A percentile compares a stretch with the other conserved stretches of the same genome.
These are phyloP conservation scores for Cyberlindnera petersonii DNA, from an alignment of 805 yeast species.

Conservation along the genomic window DNA sequence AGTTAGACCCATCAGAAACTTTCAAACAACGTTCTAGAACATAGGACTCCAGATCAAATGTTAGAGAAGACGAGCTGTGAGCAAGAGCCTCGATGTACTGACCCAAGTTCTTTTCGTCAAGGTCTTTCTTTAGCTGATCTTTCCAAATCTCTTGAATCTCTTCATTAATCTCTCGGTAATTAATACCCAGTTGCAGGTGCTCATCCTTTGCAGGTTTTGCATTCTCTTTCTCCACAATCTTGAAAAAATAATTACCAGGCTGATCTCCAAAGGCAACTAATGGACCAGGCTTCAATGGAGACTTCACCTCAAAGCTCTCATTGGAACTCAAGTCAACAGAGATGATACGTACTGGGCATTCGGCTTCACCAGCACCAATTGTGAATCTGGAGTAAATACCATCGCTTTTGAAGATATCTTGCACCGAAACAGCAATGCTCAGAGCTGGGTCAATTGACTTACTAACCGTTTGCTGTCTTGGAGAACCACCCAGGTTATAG, in stretches of 20 bases:
- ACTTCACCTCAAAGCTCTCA: conserved; percentile 30
- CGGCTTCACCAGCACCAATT: conserved; percentile 52
- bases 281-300: conserved; percentile 30
- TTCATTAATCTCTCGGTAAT: conserved; percentile 42
- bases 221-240: conserved; percentile 34
- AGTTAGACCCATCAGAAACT: conserved; percentile 1
- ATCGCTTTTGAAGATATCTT: conserved; percentile 63
- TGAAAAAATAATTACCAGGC: conserved; percentile 59
- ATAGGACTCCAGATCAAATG: conserved; percentile 9
- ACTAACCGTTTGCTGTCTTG: conserved; percentile 19
- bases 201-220: conserved; percentile 29
- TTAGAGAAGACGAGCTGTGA: conserved; percentile 1
- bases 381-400: conserved; percentile 64
- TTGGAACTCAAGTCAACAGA: conserved; percentile 38
- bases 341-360: conserved; percentile 51
- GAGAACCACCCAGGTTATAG: conserved; percentile 9
- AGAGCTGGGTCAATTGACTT: conserved; percentile 48
- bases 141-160: conserved; percentile 38
- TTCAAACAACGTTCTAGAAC: conserved; percentile 2
- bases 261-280: conserved; percentile 65
- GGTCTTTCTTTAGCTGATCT: conserved; percentile 12
- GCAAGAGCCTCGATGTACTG: conserved; percentile 24
- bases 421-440: conserved; percentile 70
- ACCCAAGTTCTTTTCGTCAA: conserved; percentile 14
- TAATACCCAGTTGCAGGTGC: conserved; percentile 38